Evolutionary conservation across 148 eudicot genomes (phyloP).

Genomic region (Polygonum aviculare): DNA sequence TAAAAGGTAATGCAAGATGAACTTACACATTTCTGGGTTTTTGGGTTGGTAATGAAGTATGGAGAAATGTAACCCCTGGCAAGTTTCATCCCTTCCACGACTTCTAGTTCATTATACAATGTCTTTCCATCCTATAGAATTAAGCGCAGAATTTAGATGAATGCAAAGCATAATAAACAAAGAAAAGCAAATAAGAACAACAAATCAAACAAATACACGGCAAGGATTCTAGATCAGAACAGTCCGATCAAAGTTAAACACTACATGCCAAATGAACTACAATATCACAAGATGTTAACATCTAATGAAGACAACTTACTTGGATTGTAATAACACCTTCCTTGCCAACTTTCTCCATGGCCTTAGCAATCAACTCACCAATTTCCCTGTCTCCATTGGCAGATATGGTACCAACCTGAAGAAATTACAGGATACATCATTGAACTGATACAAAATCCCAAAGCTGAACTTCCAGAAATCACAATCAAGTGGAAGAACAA

Average conservation of each 20-base stretch:
- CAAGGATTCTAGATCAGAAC: background rate
- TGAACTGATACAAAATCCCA: background rate
- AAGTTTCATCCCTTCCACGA: slow-evolving; percentile 61
- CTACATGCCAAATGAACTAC: background rate
- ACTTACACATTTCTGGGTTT: slow-evolving; percentile 63
- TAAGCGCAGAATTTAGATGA: background rate
- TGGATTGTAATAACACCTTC: slow-evolving; percentile 73
- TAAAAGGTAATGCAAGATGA: background rate
- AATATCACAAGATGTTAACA: too few species aligned
- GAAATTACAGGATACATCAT: background rate
- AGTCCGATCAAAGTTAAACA: background rate
- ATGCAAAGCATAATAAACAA: background rate
- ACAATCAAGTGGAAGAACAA: background rate
- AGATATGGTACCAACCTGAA: slow-evolving; percentile 78
- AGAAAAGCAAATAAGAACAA: background rate
- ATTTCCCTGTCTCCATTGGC: slow-evolving; percentile 74
- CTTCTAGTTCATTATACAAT: slow-evolving; percentile 47
- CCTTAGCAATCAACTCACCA: slow-evolving; percentile 74
- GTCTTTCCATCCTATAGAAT: slow-evolving; percentile 73
- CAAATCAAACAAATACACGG: background rate
- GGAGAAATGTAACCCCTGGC: slow-evolving; percentile 59
- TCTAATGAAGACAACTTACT: slow-evolving; percentile 21
- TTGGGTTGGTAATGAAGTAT: slow-evolving; percentile 42
- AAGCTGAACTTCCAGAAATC: slow-evolving; percentile 8
- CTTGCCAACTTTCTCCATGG: slow-evolving; percentile 79